Conservation (phyloP, 179 eudicot genomes). For the Spergularia azorica region DNA sequence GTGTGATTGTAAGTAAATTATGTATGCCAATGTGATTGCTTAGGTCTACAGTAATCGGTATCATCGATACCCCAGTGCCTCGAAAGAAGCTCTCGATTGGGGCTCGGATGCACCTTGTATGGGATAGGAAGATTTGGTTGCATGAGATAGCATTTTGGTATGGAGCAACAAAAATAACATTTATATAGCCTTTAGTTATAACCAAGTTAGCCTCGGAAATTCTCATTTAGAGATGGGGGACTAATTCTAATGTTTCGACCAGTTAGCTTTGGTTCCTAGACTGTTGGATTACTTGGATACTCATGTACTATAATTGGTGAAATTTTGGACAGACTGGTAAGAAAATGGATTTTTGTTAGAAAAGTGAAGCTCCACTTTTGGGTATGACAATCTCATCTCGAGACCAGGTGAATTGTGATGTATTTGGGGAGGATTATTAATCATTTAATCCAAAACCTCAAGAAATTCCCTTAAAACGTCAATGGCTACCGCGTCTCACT, state of each 20-base stretch:
- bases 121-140: neutral
- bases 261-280: neutral
- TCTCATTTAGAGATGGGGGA: neutral
- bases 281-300: too few relatives aligned
- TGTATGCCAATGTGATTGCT: too few relatives aligned
- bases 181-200: neutral
- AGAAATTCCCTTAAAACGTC: neutral
- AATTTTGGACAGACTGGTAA: neutral
- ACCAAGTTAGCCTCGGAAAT: neutral
- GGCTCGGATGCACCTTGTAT: neutral
- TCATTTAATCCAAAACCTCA: neutral
- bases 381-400: neutral
- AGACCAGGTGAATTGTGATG: neutral
- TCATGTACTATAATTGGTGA: too few relatives aligned
- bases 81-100: neutral
- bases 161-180: too few relatives aligned
- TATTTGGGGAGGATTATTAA: neutral
- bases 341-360: neutral
- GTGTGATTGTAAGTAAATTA: neutral
- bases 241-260: neutral
- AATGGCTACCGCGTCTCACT: neutral
- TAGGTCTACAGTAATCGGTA: too few relatives aligned
- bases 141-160: too few relatives aligned
- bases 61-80: too few relatives aligned
- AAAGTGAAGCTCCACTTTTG: neutral